phyloP scores from a whole-genome alignment of 371 early-diverging fungal species.

The Funneliformis caledonium region DNA sequence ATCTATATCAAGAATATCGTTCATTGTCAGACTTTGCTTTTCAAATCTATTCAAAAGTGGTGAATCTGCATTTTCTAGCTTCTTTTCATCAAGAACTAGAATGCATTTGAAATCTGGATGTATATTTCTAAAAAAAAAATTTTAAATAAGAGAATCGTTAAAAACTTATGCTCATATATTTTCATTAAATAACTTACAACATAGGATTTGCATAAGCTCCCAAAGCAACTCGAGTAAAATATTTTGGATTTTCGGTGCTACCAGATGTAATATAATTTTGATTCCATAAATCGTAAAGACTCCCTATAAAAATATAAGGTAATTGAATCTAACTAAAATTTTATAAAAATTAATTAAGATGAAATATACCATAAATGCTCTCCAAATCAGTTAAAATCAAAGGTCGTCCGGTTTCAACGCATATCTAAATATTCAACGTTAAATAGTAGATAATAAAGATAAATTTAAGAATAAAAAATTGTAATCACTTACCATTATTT shows the following conservation, averaged over 20 bases:
- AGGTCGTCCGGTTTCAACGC: slow-evolving; percentile 40
- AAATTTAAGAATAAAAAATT: too few relatives aligned
- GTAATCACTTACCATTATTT: slow-evolving; percentile 7
- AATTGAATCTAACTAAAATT: too few relatives aligned
- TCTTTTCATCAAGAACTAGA: slow-evolving; percentile 30
- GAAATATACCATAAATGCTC: slow-evolving; percentile 35
- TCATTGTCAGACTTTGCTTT: slow-evolving; percentile 34
- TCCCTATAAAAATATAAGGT: background rate
- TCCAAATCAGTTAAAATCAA: slow-evolving; percentile 42
- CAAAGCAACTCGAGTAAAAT: slow-evolving; percentile 35
- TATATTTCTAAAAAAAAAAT: too few relatives aligned
- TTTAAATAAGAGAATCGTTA: too few relatives aligned
- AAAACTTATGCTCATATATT: too few relatives aligned
- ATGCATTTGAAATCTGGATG: slow-evolving; percentile 29
- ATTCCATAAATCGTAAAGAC: slow-evolving; percentile 41
- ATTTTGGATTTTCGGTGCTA: slow-evolving; percentile 32
- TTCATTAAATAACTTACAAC: slow-evolving; percentile 1
- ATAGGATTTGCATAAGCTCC: slow-evolving; percentile 41
- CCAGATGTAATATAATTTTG: slow-evolving; percentile 39
- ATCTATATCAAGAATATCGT: background rate
- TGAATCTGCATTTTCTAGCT: slow-evolving; percentile 29
- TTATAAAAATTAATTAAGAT: background rate
- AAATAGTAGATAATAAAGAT: too few relatives aligned
- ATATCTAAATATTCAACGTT: background rate
- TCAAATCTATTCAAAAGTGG: slow-evolving; percentile 30